Evolutionary conservation across 1,139 yeast species (phyloP).

Genomic region (Pichia sp.): DNA sequence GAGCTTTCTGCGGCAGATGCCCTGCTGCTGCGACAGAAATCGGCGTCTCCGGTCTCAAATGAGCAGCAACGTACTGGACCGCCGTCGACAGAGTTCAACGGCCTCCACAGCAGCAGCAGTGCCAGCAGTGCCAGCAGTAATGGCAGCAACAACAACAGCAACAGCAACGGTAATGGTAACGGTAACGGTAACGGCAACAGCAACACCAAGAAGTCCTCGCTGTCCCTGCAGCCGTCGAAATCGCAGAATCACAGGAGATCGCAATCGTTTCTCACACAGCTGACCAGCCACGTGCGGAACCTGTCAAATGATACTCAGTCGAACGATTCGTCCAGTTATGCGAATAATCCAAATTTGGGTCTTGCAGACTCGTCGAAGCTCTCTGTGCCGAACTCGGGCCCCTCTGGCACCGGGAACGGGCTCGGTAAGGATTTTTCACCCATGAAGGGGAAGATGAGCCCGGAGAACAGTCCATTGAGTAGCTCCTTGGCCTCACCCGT

Average conservation of each 20-base stretch:
- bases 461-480: constrained; percentile 7
- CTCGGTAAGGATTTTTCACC: constrained; percentile 1
- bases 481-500: constrained; percentile 11
- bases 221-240: constrained; percentile 1
- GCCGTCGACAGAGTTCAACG: neutral
- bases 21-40: neutral
- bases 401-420: neutral
- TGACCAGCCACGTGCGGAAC: constrained; percentile 13
- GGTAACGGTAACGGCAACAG: neutral
- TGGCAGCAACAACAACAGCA: neutral
- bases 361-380: neutral
- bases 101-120: too few species aligned
- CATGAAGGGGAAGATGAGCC: constrained; percentile 10
- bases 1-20: neutral
- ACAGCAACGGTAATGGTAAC: too few species aligned
- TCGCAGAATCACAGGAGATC: neutral
- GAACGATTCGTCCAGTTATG: neutral
- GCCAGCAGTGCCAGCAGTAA: neutral
- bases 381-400: neutral
- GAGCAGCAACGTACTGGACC: neutral
- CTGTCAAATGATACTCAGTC: constrained; percentile 5
- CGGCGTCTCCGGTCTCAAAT: neutral
- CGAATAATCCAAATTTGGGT: neutral
- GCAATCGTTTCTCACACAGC: constrained; percentile 9
- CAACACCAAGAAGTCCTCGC: constrained; percentile 5